These are phyloP conservation scores for Penicillium sp. DNA, from an alignment of 2,329 filamentous ascomycete species.

Conservation along the genomic window DNA sequence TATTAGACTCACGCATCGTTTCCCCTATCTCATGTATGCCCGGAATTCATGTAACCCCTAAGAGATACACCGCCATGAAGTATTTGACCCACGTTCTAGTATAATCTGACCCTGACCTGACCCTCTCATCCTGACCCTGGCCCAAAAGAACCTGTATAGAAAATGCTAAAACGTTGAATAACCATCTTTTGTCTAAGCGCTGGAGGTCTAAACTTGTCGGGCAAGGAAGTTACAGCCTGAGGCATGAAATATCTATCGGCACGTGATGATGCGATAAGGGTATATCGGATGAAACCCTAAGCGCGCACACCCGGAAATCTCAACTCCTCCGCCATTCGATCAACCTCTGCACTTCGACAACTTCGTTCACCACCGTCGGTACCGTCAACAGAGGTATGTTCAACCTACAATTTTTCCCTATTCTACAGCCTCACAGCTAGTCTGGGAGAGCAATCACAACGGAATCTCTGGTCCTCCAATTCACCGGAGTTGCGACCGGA, in stretches of 20 bases:
- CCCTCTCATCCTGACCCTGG: constrained; percentile 20
- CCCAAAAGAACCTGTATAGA: constrained; percentile 36
- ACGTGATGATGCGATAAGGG: constrained; percentile 38
- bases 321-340: not conserved
- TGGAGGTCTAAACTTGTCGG: not conserved
- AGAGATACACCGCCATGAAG: constrained; percentile 43
- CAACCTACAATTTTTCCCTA: constrained; percentile 25
- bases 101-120: constrained; percentile 25
- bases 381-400: constrained; percentile 49
- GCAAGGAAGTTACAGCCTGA: constrained; percentile 20
- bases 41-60: constrained; percentile 48
- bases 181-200: not conserved
- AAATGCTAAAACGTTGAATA: constrained; percentile 28
- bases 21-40: constrained; percentile 42
- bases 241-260: constrained; percentile 19
- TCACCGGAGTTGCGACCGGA: constrained; percentile 22
- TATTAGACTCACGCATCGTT: constrained; percentile 24
- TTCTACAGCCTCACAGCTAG: constrained; percentile 47
- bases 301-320: constrained; percentile 36
- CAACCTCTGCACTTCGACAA: constrained; percentile 24
- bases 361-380: constrained; percentile 34
- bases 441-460: constrained; percentile 50
- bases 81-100: constrained; percentile 25
- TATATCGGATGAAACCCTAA: constrained; percentile 33
- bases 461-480: constrained; percentile 23